Conservation (phyloP, 1,284 basidiomycete species). For the Melampsora larici-populina region DNA sequence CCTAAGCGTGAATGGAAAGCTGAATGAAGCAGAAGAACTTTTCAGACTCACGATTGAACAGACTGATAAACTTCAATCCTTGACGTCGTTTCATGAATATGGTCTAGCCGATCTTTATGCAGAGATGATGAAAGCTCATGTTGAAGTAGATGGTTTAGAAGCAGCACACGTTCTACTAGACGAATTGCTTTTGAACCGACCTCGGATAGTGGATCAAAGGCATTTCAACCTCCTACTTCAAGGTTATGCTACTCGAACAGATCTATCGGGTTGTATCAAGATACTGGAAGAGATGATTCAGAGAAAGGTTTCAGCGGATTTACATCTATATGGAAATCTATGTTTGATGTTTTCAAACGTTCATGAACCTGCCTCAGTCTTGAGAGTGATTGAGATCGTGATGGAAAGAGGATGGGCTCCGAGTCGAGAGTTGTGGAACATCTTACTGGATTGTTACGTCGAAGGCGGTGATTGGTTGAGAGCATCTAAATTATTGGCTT, state of each 20-base stretch:
- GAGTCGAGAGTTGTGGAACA: slow-evolving; percentile 64
- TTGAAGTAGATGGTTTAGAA: slow-evolving; percentile 19
- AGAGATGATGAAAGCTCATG: slow-evolving; percentile 35
- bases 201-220: slow-evolving; percentile 57
- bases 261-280: slow-evolving; percentile 61
- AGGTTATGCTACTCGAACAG: slow-evolving; percentile 62
- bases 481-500: slow-evolving; percentile 70
- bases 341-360: slow-evolving; percentile 67
- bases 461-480: slow-evolving; percentile 75
- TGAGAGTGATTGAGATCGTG: slow-evolving; percentile 66
- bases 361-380: slow-evolving; percentile 67
- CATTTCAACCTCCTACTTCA: slow-evolving; percentile 66
- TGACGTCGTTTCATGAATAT: slow-evolving; percentile 8
- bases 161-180: slow-evolving; percentile 7
- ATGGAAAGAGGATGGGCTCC: slow-evolving; percentile 61
- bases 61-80: slow-evolving; percentile 4
- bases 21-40: slow-evolving; percentile 23
- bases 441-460: slow-evolving; percentile 79
- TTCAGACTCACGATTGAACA: slow-evolving; percentile 18
- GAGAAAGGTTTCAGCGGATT: slow-evolving; percentile 59
- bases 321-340: slow-evolving; percentile 66
- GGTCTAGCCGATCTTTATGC: slow-evolving; percentile 34
- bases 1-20: slow-evolving; percentile 15
- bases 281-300: slow-evolving; percentile 66
- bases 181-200: slow-evolving; percentile 25